Evolutionary conservation across 164 flowering plant genomes (phyloP).

Genomic region (Piper betle): DNA sequence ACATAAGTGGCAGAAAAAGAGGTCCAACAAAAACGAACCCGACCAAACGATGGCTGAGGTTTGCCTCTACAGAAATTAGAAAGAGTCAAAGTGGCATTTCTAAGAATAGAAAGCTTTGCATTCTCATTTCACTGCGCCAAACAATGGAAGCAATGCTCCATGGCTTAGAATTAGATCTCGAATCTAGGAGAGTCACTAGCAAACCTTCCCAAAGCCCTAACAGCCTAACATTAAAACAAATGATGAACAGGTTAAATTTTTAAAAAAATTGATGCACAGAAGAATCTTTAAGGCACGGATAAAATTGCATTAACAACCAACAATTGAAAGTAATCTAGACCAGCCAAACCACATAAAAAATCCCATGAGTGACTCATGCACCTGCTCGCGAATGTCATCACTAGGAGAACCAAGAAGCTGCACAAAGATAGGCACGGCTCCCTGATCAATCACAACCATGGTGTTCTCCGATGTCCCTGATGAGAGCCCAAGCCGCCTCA

Average conservation of each 20-base stretch:
- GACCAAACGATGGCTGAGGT: slow-evolving; percentile 69
- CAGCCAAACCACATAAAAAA: neutral
- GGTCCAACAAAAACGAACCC: slow-evolving; percentile 20
- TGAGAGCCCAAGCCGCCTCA: slow-evolving; percentile 90
- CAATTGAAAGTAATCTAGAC: neutral
- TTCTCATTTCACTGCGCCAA: slow-evolving; percentile 60
- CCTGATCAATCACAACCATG: slow-evolving; percentile 66
- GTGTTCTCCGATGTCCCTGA: slow-evolving; percentile 87
- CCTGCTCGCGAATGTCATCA: slow-evolving; percentile 91
- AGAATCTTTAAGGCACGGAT: too few relatives aligned
- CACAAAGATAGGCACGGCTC: slow-evolving; percentile 77
- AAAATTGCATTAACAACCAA: too few relatives aligned
- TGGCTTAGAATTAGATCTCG: slow-evolving; percentile 57
- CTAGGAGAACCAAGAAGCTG: slow-evolving; percentile 60
- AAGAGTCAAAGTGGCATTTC: slow-evolving; percentile 73
- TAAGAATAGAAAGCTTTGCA: slow-evolving; percentile 64
- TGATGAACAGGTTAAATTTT: neutral
- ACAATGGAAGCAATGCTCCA: slow-evolving; percentile 52
- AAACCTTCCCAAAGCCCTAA: slow-evolving; percentile 75
- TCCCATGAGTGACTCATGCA: slow-evolving; percentile 4
- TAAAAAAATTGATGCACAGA: neutral
- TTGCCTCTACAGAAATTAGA: slow-evolving; percentile 74
- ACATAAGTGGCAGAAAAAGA: too few relatives aligned
- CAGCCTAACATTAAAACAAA: slow-evolving; percentile 28
- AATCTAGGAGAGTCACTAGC: slow-evolving; percentile 70